Base-by-base conservation (phyloP, 371 early-diverging fungal genomes). In the Chytridiales sp. region DNA sequence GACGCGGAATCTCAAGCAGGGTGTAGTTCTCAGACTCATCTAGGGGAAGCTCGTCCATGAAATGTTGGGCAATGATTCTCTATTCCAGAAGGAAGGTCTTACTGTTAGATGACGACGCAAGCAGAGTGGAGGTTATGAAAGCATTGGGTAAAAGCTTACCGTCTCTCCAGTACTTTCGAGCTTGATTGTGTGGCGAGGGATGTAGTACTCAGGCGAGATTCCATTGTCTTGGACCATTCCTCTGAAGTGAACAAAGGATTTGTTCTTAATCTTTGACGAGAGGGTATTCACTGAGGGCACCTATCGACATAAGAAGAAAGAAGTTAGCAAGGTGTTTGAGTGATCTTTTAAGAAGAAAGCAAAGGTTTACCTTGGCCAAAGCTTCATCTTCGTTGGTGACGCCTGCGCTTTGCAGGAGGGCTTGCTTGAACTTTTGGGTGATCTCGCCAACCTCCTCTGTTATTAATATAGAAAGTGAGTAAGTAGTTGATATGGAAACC, bases 201-300 rank as follows among this genome's bases (percentile, higher is more conserved):
- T 34, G 51, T 66, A 70, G 47, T 62, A 62, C 41, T 70, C 60
- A 0, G 62, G 53, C 26, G 59, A 46, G 40, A 70, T 59, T 40
- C 80, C 74, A 19, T 82, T 82, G 56, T 84, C 84, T 64, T 84
- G 84, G 13, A 84, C 79, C 78, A 83, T 81, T 62, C 79, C 82
- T 26, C 78, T 70, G 64, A 80, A 80, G 31, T 81, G 69, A n/a
- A 82, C 80, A 9, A 83, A 70, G 4, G 36, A 19, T 4, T 32
- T 30, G 30, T 11, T 11, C 30, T 11, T 9, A 1, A 44, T 42
- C 5, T 41, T 26, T 11, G 31, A 24, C 29, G 43, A 42, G 11
- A 55, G 31, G 24, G 32, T n/a, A n/a, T n/a, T n/a, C n/a, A n/a
- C n/a, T n/a, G n/a, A n/a, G n/a, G n/a, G n/a, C n/a, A n/a, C n/a